These are phyloP conservation scores for Nicotiana rustica DNA, from an alignment of 305 asterid species.

Conservation along the genomic window DNA sequence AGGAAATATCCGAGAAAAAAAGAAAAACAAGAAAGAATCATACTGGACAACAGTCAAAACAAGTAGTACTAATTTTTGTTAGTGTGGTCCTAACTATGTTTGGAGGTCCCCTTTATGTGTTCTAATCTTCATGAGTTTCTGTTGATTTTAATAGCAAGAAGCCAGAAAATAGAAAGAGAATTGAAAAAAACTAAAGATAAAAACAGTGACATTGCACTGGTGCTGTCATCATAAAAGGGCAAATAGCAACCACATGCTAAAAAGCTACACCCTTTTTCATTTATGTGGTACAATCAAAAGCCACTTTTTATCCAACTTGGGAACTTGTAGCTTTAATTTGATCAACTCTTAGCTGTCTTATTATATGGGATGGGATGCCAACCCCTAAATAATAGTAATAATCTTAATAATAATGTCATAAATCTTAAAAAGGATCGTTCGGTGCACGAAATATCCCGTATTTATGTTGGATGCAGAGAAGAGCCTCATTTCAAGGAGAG, in stretches of 20 bases:
- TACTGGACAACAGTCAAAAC: conserved; percentile 31
- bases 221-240: conserved; percentile 45
- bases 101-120: conserved; percentile 34
- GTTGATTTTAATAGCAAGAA: conserved; percentile 40
- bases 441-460: too few species aligned
- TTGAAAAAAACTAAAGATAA: not conserved
- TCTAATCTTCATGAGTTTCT: conserved; percentile 45
- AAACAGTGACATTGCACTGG: conserved; percentile 28
- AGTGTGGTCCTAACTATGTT: conserved; percentile 34
- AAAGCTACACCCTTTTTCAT: conserved; percentile 32
- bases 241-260: conserved; percentile 52
- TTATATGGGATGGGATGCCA: not conserved
- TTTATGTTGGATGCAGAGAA: too few species aligned
- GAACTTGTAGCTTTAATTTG: conserved; percentile 25
- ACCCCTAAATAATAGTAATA: not conserved
- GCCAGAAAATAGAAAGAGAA: conserved; percentile 38
- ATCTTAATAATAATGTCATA: not conserved
- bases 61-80: conserved; percentile 27
- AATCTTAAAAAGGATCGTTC: not conserved
- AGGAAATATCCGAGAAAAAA: not conserved
- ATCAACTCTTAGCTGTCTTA: conserved; percentile 37
- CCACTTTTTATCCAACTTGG: conserved; percentile 39
- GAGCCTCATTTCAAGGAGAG: too few species aligned
- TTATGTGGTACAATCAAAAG: conserved; percentile 34
- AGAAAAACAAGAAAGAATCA: not conserved